Evolutionary conservation across 768 basidiomycete genomes (phyloP).

Genomic region (Tremella mesenterica): DNA sequence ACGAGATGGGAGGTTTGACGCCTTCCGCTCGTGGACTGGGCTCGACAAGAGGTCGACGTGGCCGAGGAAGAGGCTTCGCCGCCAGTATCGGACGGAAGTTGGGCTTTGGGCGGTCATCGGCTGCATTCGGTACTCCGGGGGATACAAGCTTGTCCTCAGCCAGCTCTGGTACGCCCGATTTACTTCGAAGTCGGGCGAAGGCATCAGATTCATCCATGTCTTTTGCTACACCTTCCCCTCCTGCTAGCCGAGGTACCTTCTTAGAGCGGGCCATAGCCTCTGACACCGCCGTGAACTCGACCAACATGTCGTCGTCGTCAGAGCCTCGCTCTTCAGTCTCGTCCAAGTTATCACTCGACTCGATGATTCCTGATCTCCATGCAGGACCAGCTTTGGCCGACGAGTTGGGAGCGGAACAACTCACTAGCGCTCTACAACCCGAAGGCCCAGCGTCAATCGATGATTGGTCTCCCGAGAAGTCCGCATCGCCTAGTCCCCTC

Average conservation of each 20-base stretch:
- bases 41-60: constrained; percentile 29
- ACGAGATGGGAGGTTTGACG: constrained; percentile 17
- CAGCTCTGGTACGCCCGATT: constrained; percentile 31
- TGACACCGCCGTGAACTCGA: constrained; percentile 10
- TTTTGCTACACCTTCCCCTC: not conserved
- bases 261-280: no score
- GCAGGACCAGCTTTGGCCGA: constrained; percentile 28
- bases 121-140: constrained; percentile 19
- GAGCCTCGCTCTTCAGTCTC: not conserved
- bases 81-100: constrained; percentile 33
- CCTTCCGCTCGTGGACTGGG: constrained; percentile 24
- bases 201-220: constrained; percentile 11
- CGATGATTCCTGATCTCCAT: constrained; percentile 1
- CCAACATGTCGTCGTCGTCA: not conserved
- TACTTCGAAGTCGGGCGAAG: constrained; percentile 20
- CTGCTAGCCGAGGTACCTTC: not conserved
- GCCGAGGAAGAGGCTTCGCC: constrained; percentile 31
- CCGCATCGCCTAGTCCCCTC: constrained; percentile 1
- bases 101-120: constrained; percentile 25
- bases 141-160: constrained; percentile 32
- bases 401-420: constrained; percentile 24
- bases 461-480: constrained; percentile 20
- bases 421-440: constrained; percentile 10
- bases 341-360: not conserved
- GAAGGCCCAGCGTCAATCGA: constrained; percentile 29